Evolutionary conservation across 1,139 yeast genomes (phyloP).

Genomic region (Saccharomyces pastorianus): DNA sequence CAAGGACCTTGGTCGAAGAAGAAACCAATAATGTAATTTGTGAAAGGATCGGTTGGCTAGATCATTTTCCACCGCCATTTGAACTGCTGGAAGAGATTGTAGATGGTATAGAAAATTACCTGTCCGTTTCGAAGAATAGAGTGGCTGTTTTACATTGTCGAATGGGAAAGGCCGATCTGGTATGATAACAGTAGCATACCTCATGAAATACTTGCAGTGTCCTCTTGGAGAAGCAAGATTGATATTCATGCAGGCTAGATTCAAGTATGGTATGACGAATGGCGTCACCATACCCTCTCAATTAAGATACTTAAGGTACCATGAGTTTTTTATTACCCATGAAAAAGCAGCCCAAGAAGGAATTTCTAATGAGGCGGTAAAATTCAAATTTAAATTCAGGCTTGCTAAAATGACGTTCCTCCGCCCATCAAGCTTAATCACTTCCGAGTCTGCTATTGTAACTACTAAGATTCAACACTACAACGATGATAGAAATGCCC

Average conservation of each 20-base stretch:
- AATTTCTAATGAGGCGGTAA: constrained; percentile 9
- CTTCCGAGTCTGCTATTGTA: constrained; percentile 12
- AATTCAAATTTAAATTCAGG: constrained; percentile 11
- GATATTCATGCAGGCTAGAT: constrained; percentile 50
- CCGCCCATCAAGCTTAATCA: constrained; percentile 15
- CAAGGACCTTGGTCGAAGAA: neutral
- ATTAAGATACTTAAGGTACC: constrained; percentile 55
- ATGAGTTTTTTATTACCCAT: constrained; percentile 32
- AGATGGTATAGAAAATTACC: constrained; percentile 39
- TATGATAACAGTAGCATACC: constrained; percentile 59
- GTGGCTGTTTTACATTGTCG: constrained; percentile 79
- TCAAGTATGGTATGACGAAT: constrained; percentile 47
- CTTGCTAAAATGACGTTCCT: constrained; percentile 14
- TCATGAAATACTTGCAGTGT: constrained; percentile 42
- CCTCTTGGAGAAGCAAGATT: constrained; percentile 41
- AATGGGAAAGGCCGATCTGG: constrained; percentile 89
- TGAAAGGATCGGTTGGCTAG: constrained; percentile 42
- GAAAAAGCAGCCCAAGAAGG: constrained; percentile 7
- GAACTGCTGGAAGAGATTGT: constrained; percentile 39
- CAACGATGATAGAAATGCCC: constrained; percentile 11
- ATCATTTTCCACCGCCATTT: constrained; percentile 73
- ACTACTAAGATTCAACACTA: constrained; percentile 23
- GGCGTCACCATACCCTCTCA: constrained; percentile 76
- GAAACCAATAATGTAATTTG: constrained; percentile 3
- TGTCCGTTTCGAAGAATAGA: constrained; percentile 32